Percentiles rank a stretch among this genome's conserved stretches.
Conservation (phyloP, 176 grass and related monocot species). For the Pharus latifolius region DNA sequence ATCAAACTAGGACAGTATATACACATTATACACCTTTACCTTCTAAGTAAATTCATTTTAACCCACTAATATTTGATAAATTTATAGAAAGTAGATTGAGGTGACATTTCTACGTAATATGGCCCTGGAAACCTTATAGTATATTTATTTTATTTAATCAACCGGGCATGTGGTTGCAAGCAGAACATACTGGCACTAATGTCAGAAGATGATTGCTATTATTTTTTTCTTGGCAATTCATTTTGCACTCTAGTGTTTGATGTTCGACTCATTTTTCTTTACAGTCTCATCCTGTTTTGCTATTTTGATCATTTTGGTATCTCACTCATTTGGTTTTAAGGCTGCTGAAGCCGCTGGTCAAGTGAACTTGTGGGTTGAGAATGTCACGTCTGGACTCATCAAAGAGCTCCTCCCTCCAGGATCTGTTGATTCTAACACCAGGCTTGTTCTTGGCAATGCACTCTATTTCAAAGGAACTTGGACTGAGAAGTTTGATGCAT, state of each 20-base stretch:
- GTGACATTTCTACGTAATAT: too few relatives aligned
- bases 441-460: slow-evolving; percentile 68
- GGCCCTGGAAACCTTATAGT: too few relatives aligned
- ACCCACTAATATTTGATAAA: too few relatives aligned
- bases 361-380: slow-evolving; percentile 74
- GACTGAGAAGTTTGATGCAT: slow-evolving; percentile 66
- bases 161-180: too few relatives aligned
- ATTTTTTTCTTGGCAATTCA: too few relatives aligned
- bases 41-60: too few relatives aligned
- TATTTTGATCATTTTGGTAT: not conserved
- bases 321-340: slow-evolving; percentile 13
- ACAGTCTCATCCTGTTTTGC: not conserved
- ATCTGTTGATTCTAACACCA: slow-evolving; percentile 36
- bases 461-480: slow-evolving; percentile 79
- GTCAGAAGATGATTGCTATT: too few relatives aligned
- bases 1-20: too few relatives aligned
- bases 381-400: slow-evolving; percentile 49
- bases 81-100: too few relatives aligned
- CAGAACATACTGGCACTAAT: too few relatives aligned
- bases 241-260: not conserved
- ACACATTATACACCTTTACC: too few relatives aligned
- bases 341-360: slow-evolving; percentile 42
- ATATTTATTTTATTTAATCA: too few relatives aligned
- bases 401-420: slow-evolving; percentile 48
- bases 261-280: not conserved